A percentile compares a stretch with the other conserved stretches of the same genome.
phyloP scores from a whole-genome alignment of 2,329 filamentous ascomycete genomes.

The Fusarium algeriense region DNA sequence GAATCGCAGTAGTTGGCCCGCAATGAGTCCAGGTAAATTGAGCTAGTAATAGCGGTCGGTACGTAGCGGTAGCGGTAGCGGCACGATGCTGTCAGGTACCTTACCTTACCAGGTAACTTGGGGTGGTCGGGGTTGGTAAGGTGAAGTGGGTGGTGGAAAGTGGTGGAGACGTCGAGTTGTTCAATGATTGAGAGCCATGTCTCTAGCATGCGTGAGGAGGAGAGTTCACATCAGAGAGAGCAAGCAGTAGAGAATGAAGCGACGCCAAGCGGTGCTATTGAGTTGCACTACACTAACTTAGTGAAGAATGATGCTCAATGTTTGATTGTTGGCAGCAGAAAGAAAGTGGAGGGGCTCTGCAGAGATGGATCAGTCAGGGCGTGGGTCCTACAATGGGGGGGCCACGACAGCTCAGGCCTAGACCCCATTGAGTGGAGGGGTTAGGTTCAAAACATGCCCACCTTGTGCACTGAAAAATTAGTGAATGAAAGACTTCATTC shows the following conservation, averaged over 20 bases:
- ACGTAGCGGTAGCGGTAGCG: slow-evolving; percentile 33
- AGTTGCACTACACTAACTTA: not conserved
- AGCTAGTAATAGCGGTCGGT: slow-evolving; percentile 36
- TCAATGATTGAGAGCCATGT: slow-evolving; percentile 42
- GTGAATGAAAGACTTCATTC: not conserved
- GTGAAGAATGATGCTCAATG: slow-evolving; percentile 12
- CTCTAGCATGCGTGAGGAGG: not conserved
- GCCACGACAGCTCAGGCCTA: slow-evolving; percentile 8
- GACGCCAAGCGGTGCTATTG: not conserved
- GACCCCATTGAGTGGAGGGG: not conserved
- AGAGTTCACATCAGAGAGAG: not conserved
- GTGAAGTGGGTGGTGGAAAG: slow-evolving; percentile 27
- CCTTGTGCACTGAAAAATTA: slow-evolving; percentile 15
- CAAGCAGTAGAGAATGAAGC: not conserved
- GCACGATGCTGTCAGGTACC: slow-evolving; percentile 32
- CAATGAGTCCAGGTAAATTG: slow-evolving; percentile 33
- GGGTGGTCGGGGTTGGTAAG: slow-evolving; percentile 21
- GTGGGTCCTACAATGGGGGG: slow-evolving; percentile 31
- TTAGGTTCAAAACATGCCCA: slow-evolving; percentile 12
- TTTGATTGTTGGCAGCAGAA: slow-evolving; percentile 23
- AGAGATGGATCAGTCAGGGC: slow-evolving; percentile 27
- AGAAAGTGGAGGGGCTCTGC: slow-evolving; percentile 33
- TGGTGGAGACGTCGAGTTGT: slow-evolving; percentile 37
- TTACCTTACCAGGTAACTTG: slow-evolving; percentile 19
- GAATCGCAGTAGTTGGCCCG: slow-evolving; percentile 36